Conservation (phyloP, 225 moss, liverwort and hornwort species). For the Neckera pumila region DNA sequence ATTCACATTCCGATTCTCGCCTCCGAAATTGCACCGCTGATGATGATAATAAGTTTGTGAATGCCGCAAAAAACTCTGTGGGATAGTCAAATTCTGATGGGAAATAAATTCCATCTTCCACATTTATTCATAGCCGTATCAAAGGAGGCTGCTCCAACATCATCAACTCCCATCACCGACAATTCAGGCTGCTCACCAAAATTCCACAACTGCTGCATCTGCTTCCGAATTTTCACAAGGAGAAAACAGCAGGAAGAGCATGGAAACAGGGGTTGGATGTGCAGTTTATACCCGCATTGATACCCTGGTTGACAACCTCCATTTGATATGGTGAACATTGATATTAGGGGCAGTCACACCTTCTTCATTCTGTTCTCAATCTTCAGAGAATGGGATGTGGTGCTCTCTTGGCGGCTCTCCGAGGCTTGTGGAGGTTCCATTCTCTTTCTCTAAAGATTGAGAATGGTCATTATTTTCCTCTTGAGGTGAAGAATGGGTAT, state of each 20-base stretch:
- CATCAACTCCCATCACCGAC: background rate
- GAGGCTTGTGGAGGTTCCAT: no score
- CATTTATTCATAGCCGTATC: background rate
- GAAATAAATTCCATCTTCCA: background rate
- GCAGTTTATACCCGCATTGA: background rate
- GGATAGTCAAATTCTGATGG: background rate
- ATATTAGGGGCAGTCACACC: no score
- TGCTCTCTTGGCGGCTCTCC: no score
- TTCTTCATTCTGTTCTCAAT: no score
- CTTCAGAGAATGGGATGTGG: no score
- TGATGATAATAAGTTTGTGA: background rate
- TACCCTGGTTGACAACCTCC: background rate
- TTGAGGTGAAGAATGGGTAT: no score
- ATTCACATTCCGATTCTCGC: background rate
- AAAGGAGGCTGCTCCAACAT: background rate
- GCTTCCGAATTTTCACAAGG: background rate
- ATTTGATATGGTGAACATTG: background rate
- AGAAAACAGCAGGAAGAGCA: background rate
- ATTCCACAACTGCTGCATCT: background rate
- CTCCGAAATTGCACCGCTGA: slow-evolving; percentile 24
- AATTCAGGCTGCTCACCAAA: background rate
- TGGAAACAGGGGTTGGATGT: background rate
- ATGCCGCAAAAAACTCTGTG: slow-evolving; percentile 7
- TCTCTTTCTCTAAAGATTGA: no score
- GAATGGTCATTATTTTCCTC: no score